A percentile compares a stretch with the other conserved stretches of the same genome.
These are phyloP conservation scores for Cardamine occulta DNA, from an alignment of 345 rosid species.

Conservation along the genomic window DNA sequence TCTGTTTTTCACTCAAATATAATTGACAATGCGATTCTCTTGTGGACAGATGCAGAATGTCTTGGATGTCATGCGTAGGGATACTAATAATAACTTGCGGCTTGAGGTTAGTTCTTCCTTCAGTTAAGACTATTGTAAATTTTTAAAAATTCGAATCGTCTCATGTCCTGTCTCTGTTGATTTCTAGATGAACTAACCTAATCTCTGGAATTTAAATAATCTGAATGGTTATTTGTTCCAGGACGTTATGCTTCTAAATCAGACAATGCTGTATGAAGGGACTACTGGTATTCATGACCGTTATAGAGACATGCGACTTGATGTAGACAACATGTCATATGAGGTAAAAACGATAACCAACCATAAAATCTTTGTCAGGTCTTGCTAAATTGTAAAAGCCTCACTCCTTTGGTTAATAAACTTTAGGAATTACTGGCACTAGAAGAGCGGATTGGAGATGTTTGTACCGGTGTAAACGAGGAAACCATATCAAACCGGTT, in stretches of 20 bases:
- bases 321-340: conserved; percentile 97
- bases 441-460: conserved; percentile 94
- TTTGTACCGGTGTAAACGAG: conserved; percentile 82
- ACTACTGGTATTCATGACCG: conserved; percentile 76
- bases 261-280: conserved; percentile 61
- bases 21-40: conserved; percentile 38
- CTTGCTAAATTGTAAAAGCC: not conserved
- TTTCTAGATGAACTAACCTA: conserved; percentile 7
- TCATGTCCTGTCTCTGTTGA: conserved; percentile 12
- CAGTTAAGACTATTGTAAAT: not conserved
- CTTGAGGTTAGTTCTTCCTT: conserved; percentile 63
- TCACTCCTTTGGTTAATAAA: conserved; percentile 10
- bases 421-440: conserved; percentile 80
- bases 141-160: not conserved
- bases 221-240: conserved; percentile 37
- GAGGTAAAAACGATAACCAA: conserved; percentile 55
- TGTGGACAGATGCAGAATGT: conserved; percentile 72
- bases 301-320: conserved; percentile 97
- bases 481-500: conserved; percentile 60
- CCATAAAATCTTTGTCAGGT: not conserved
- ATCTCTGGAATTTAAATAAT: not conserved
- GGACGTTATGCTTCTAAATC: conserved; percentile 90
- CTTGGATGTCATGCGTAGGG: conserved; percentile 88
- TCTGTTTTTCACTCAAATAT: not conserved
- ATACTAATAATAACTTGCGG: conserved; percentile 54